Conservation (phyloP, 2,329 filamentous ascomycete genomes). For the Biscogniauxia sp. region DNA sequence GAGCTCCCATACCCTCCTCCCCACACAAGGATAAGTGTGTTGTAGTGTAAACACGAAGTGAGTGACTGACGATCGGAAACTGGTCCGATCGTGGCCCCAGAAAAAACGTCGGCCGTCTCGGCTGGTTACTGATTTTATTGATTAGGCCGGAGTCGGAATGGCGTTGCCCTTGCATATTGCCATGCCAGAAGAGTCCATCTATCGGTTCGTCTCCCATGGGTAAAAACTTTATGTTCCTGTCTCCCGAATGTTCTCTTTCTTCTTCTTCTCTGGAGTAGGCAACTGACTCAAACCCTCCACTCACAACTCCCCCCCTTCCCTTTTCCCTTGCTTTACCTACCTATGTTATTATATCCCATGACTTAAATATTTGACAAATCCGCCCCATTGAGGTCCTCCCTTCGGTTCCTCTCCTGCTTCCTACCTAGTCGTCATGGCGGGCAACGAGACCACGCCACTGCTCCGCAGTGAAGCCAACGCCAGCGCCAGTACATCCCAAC, state of each 20-base stretch:
- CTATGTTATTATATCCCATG: too few species aligned
- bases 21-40: too few species aligned
- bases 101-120: neutral
- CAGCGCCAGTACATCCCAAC: slow-evolving; percentile 3
- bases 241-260: neutral
- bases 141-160: neutral
- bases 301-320: neutral
- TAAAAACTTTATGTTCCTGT: neutral
- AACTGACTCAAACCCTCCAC: too few species aligned
- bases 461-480: slow-evolving; percentile 7
- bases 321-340: too few species aligned
- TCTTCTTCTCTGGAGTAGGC: neutral
- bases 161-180: neutral
- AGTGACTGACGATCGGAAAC: neutral
- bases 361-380: neutral
- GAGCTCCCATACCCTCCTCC: too few species aligned
- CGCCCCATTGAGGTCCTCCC: neutral
- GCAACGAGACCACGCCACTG: slow-evolving; percentile 23
- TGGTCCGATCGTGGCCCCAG: neutral
- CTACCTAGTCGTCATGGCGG: slow-evolving; percentile 14
- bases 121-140: neutral
- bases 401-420: neutral
- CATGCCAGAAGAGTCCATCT: neutral
- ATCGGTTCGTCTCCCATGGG: neutral
- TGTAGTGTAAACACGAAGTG: neutral